Base-by-base conservation (phyloP, 2,329 filamentous ascomycete species). In the Colletotrichum cuscutae region DNA sequence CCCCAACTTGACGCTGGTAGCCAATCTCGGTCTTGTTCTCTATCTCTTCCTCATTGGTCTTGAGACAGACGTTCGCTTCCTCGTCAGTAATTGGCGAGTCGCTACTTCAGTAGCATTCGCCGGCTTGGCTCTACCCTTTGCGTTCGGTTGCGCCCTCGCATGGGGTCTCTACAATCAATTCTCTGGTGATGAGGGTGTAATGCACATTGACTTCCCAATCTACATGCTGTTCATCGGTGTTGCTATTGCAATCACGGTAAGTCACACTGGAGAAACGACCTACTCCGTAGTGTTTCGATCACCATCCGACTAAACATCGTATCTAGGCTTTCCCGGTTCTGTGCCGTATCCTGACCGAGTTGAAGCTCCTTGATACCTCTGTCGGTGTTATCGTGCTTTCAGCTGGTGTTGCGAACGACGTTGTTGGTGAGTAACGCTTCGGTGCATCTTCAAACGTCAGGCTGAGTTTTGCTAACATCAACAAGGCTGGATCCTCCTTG, bases 391-490 rank as follows among this genome's bases (percentile, higher is more conserved):
- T 97, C 49, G 94, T 95, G 1, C 87, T 98, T 9, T 95, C 95
- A 3, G 95, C 95, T 6, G 96, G 96, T 64, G 95, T 98, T 15
- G 95, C 94, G 1, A 98, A 98, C 80, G 96, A 98, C 79, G 95
- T 86, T 8, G 80, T 82, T n/a, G 81, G 80, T 92, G 30, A 63
- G 61, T 63, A 13, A 11, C 19, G 8, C 42, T 46, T 46, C 24
- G 12, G 4, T 19, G 8, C 52, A 94, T 77, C 85, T 86, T 0
- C 88, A 92, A 59, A 89, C 93, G 30, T 93, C 19, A 93, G 4
- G 26, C 24, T 32, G 52, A 32, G 63, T 96, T 13, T 80, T 90
- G 93, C 3, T 94, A 94, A 54, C 7, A 30, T 4, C 15, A 22
- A 7, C 6, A 15, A 71, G 68, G 68, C 70, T 98, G 96, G 96